Conservation (phyloP, 2,329 filamentous ascomycete species). For the Thelonectria blattea region DNA sequence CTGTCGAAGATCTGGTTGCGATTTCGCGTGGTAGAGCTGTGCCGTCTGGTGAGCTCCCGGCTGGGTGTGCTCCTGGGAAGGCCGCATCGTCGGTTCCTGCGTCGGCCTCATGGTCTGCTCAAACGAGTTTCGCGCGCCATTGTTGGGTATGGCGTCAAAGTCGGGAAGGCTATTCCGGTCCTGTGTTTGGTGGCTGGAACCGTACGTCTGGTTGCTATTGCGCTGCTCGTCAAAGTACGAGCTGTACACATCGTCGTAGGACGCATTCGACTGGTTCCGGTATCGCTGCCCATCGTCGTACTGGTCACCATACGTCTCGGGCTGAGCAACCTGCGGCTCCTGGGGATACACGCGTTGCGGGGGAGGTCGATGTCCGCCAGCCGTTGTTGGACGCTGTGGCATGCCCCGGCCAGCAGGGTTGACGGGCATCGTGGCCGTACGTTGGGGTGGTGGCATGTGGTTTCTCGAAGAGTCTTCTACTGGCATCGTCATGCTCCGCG, state of each 20-base stretch:
- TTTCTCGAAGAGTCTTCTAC: conserved; percentile 52
- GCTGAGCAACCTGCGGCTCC: conserved; percentile 46
- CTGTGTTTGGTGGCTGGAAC: conserved; percentile 25
- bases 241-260: conserved; percentile 60
- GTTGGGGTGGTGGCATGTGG: conserved; percentile 43
- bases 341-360: conserved; percentile 59
- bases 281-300: conserved; percentile 41
- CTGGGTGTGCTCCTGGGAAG: conserved; percentile 51
- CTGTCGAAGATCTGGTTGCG: conserved; percentile 69
- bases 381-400: conserved; percentile 62
- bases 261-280: conserved; percentile 42
- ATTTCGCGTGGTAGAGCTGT: conserved; percentile 66
- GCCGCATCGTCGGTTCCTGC: conserved; percentile 43
- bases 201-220: conserved; percentile 37
- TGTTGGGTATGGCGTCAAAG: conserved; percentile 49
- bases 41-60: conserved; percentile 57
- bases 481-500: conserved; percentile 69
- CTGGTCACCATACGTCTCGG: conserved; percentile 41
- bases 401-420: conserved; percentile 52
- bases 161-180: conserved; percentile 45
- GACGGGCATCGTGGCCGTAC: conserved; percentile 54
- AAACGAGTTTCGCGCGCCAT: conserved; percentile 50
- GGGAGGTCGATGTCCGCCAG: conserved; percentile 57
- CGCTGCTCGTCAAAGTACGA: conserved; percentile 56
- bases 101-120: conserved; percentile 55